These are phyloP conservation scores for Penicillium oxalicum DNA, from an alignment of 2,329 filamentous ascomycete genomes.

Conservation along the genomic window DNA sequence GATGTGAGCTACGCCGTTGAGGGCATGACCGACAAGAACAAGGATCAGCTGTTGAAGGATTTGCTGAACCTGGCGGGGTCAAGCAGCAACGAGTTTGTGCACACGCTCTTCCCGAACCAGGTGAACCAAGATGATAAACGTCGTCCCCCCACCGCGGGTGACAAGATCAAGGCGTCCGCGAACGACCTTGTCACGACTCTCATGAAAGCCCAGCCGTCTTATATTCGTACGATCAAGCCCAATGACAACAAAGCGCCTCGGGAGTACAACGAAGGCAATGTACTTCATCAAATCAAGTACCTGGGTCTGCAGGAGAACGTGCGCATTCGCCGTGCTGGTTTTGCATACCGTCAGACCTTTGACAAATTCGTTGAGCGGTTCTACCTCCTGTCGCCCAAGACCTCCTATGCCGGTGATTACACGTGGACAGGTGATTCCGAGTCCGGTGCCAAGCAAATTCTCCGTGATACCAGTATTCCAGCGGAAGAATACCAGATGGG, in stretches of 20 bases:
- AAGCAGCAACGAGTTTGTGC: conserved; percentile 80
- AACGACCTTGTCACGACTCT: conserved; percentile 91
- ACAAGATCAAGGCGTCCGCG: conserved; percentile 90
- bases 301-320: conserved; percentile 99
- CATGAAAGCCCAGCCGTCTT: conserved; percentile 96
- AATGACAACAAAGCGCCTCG: conserved; percentile 97
- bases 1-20: conserved; percentile 92
- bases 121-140: conserved; percentile 95
- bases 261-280: conserved; percentile 87
- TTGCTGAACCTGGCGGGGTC: conserved; percentile 78
- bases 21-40: conserved; percentile 99
- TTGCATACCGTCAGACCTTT: conserved; percentile 93
- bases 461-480: conserved; percentile 94
- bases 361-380: conserved; percentile 98
- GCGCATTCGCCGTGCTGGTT: conserved; percentile 89
- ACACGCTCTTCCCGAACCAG: conserved; percentile 82
- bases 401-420: conserved; percentile 93
- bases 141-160: conserved; percentile 87
- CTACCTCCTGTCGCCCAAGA: conserved; percentile 88
- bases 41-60: conserved; percentile 93
- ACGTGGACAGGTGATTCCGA: conserved; percentile 88
- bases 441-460: conserved; percentile 81
- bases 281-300: conserved; percentile 97
- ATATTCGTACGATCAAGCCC: conserved; percentile 98
- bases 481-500: conserved; percentile 96